Evolutionary conservation across 495 filamentous ascomycete genomes (phyloP), one percentile per base, ranked within the genome.

Genomic region (Daldinia caldariorum): DNA sequence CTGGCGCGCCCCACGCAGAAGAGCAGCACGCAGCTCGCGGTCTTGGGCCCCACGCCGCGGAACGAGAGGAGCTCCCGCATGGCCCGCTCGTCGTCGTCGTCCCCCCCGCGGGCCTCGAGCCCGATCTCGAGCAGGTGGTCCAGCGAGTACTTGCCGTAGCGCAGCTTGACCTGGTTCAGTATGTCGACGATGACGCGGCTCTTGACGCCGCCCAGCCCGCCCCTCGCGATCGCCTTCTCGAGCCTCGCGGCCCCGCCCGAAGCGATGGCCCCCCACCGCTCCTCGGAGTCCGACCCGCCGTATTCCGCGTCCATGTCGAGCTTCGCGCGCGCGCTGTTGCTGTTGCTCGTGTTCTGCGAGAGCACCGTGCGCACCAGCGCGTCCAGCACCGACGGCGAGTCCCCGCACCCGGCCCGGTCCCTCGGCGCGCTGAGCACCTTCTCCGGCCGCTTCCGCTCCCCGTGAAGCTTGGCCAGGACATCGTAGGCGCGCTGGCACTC

Each of bases 1-100:
- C 86, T 89, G 4, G 89, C 87, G 1, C 89, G 84, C 49, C 87
- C 84, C 54, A 93, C 84, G 72, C 90, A 92, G 79, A 94, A 94
- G 5, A 94, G 81, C 18, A 90, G 69, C 20, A 93, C 91, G 73
- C 94, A 97, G 31, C 89, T 89, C 13, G 94, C 94, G 0, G 94
- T 97, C 80, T 97, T 97, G 59, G 90, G 88, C 0, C 93, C 94
- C 49, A 97, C 92, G 26, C 94, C 94, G 4, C 88, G 86, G 65
- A 90, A 94, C 51, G 87, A 87, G 61, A 89, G 84, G 14, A 97
- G 82, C 66, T 90, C 87, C 9, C 81, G 78, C 86, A 96, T 91
- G 7, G 87, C 92, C 31, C 89, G 85, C 26, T 90, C 84, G n/a
- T 85, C 88, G 6, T 77, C n/a, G n/a, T n/a, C n/a, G n/a, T n/a